A percentile compares a stretch with the other conserved stretches of the same genome.
phyloP scores from a whole-genome alignment of 2,329 filamentous ascomycete species.

The Ascochyta koolunga region DNA sequence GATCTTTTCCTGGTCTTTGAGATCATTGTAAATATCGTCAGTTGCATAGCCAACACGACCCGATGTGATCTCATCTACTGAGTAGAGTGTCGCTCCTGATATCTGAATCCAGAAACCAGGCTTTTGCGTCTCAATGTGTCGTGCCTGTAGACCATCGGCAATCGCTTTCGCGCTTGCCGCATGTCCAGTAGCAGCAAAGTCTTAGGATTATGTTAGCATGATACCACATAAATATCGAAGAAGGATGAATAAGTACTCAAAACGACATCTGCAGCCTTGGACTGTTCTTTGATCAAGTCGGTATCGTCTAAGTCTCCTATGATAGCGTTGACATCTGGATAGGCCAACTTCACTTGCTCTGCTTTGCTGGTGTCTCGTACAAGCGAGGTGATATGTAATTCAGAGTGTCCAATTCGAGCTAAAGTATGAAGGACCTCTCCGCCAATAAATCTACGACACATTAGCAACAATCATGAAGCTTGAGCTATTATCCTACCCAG shows the following conservation, averaged over 20 bases:
- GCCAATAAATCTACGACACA: conserved; percentile 7
- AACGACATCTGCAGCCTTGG: conserved; percentile 15
- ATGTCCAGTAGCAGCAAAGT: conserved; percentile 19
- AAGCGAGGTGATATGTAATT: conserved; percentile 10
- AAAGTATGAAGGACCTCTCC: conserved; percentile 17
- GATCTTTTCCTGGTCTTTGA: conserved; percentile 12
- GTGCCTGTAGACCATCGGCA: conserved; percentile 12
- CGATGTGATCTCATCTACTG: conserved; percentile 12
- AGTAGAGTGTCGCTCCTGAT: conserved; percentile 17
- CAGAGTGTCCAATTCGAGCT: not conserved
- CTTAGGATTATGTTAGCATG: not conserved
- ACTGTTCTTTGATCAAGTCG: conserved; percentile 6
- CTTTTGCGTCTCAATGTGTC: conserved; percentile 5
- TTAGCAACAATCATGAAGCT: not conserved
- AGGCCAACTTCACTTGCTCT: conserved; percentile 9
- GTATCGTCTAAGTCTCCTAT: conserved; percentile 16
- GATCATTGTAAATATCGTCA: conserved; percentile 12
- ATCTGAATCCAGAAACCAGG: conserved; percentile 20
- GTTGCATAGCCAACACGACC: conserved; percentile 12
- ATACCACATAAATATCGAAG: too few species aligned
- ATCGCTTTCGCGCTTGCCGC: conserved; percentile 17
- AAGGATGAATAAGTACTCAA: conserved; percentile 3
- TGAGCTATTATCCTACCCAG: conserved; percentile 1
- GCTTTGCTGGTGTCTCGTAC: conserved; percentile 13
- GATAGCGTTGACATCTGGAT: conserved; percentile 9